A percentile compares a stretch with the other conserved stretches of the same genome.
Evolutionary conservation across 768 basidiomycete species (phyloP).

Genomic region (Suillus sp.): DNA sequence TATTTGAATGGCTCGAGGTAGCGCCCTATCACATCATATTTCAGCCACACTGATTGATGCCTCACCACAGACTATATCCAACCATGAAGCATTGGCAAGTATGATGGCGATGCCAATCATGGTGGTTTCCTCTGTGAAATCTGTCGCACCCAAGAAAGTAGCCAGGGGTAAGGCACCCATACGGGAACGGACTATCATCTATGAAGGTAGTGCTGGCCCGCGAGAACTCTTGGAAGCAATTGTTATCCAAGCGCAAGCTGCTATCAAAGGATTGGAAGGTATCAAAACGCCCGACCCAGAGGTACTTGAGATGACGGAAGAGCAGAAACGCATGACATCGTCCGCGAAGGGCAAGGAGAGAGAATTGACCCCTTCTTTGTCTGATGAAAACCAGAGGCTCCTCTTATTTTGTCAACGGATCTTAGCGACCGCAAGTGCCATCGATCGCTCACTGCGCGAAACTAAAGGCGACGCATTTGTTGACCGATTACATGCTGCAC

Average conservation of each 20-base stretch:
- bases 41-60: constrained; percentile 13
- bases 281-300: constrained; percentile 49
- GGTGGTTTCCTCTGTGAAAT: constrained; percentile 73
- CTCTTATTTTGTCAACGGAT: constrained; percentile 85
- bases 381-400: constrained; percentile 80
- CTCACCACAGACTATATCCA: constrained; percentile 75
- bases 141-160: constrained; percentile 57
- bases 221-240: constrained; percentile 90
- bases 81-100: constrained; percentile 88
- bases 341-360: constrained; percentile 67
- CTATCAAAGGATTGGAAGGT: constrained; percentile 83
- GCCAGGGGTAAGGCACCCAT: constrained; percentile 49
- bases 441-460: constrained; percentile 85
- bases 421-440: constrained; percentile 76
- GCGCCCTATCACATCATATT: constrained; percentile 10
- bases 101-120: constrained; percentile 99
- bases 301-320: constrained; percentile 79
- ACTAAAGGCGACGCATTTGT: constrained; percentile 90
- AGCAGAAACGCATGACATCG: constrained; percentile 83
- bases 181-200: constrained; percentile 81
- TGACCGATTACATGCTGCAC: constrained; percentile 67
- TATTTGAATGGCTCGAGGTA: constrained; percentile 93
- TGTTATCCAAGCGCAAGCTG: constrained; percentile 90
- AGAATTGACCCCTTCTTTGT: constrained; percentile 39
- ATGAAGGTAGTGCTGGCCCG: constrained; percentile 90